Conservation (phyloP, 768 basidiomycete genomes). For the Clitopilus hobsonii region DNA sequence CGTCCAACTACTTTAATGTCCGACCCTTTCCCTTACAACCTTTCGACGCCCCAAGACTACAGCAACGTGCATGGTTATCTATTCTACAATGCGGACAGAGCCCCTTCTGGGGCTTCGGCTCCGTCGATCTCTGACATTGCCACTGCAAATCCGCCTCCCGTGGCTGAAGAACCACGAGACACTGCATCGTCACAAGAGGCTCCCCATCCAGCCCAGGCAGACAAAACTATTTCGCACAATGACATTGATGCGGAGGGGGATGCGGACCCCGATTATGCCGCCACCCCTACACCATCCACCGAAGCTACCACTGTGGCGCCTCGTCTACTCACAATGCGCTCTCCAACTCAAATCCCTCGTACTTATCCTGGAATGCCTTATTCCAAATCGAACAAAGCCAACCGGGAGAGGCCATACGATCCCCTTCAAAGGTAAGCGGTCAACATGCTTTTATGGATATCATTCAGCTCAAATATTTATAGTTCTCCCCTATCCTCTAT, state of each 20-base stretch:
- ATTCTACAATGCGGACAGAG: slow-evolving; percentile 19
- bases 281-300: neutral
- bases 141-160: slow-evolving; percentile 18
- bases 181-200: neutral
- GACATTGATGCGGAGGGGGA: slow-evolving; percentile 33
- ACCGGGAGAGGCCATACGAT: neutral
- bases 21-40: slow-evolving; percentile 44
- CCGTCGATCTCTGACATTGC: slow-evolving; percentile 27
- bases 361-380: neutral
- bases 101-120: slow-evolving; percentile 12
- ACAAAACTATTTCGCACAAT: no score
- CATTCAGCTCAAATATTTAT: neutral
- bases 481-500: slow-evolving; percentile 8
- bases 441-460: neutral
- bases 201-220: neutral
- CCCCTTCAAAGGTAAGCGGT: neutral
- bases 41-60: slow-evolving; percentile 34
- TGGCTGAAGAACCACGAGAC: no score
- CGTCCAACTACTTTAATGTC: slow-evolving; percentile 28
- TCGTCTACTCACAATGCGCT: neutral
- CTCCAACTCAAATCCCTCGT: neutral
- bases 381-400: neutral
- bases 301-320: neutral
- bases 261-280: slow-evolving; percentile 27
- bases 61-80: slow-evolving; percentile 5